Conservation (phyloP, 768 basidiomycete species). For the Imleria badia region DNA sequence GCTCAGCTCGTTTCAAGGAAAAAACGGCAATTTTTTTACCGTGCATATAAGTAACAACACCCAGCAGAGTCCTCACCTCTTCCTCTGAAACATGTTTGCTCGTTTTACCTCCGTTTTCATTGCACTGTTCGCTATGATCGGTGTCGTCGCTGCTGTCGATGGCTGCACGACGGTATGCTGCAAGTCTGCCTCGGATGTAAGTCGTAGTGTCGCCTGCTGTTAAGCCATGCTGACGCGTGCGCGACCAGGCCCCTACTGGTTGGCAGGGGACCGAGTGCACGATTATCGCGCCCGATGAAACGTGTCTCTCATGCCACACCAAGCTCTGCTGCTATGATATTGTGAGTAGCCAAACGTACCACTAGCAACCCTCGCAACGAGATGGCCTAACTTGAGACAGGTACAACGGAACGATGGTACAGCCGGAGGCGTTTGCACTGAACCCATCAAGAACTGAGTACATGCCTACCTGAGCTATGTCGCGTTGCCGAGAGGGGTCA, state of each 20-base stretch:
- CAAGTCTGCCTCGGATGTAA: neutral
- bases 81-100: neutral
- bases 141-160: neutral
- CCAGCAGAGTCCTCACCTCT: neutral
- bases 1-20: neutral
- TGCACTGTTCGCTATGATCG: neutral
- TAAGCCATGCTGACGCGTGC: neutral
- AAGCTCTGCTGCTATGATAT: constrained; percentile 5
- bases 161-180: constrained; percentile 1
- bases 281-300: neutral
- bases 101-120: neutral
- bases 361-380: neutral
- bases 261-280: neutral
- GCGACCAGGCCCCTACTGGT: neutral
- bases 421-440: neutral
- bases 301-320: neutral
- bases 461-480: neutral
- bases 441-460: neutral
- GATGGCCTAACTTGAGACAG: neutral
- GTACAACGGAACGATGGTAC: neutral
- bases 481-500: too few species aligned
- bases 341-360: neutral
- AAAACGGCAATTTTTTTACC: neutral
- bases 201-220: neutral
- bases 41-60: neutral